Base-by-base conservation (phyloP, 352 stramenopile species). In the Phytopythium helicoides region DNA sequence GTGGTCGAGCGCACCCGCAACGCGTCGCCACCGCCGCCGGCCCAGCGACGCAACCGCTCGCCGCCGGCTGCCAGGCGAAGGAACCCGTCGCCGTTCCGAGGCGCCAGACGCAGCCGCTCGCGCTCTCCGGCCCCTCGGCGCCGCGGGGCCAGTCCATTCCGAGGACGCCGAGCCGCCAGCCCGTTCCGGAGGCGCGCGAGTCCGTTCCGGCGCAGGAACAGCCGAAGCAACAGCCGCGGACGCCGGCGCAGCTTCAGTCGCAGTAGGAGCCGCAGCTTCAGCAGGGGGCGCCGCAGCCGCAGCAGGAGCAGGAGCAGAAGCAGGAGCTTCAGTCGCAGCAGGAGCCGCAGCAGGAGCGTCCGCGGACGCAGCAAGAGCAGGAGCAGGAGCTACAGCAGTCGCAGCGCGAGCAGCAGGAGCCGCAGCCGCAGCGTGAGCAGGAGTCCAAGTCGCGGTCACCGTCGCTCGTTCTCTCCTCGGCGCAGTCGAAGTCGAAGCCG, bases 81-180 rank as follows among this genome's bases (percentile, higher is more conserved):
- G 7, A 52, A 16, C 0, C 52, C 54, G 0, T 89, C 81, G 10
- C 71, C 74, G 4, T 86, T 81, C 42, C 74, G 85, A 18, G 75
- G 72, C 0, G 57, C 71, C 1, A 81, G 68, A 39, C 66, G 63
- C 38, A 83, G 76, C 59, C 71, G 60, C 3, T 47, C 54, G 11
- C 47, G 52, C 26, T 58, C 61, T 23, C 14, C 74, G 16, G 70
- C 75, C 2, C 72, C 71, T 33, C 68, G 73, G 45, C 68, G 76
- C 19, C 73, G 76, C 15, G 66, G 34, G 3, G 31, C 64, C 7
- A 76, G 74, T 12, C 71, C 71, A 1, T 80, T 81, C 40, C 56
- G 67, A 16, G 62, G 67, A 18, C 63, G 64, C 38, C 39, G 21
- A 51, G 59, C 45, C 60, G 66, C 11, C 62, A 56, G 42, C 60